Base-by-base conservation (phyloP, 1,284 basidiomycete species). In the Gymnopus androsaceus region DNA sequence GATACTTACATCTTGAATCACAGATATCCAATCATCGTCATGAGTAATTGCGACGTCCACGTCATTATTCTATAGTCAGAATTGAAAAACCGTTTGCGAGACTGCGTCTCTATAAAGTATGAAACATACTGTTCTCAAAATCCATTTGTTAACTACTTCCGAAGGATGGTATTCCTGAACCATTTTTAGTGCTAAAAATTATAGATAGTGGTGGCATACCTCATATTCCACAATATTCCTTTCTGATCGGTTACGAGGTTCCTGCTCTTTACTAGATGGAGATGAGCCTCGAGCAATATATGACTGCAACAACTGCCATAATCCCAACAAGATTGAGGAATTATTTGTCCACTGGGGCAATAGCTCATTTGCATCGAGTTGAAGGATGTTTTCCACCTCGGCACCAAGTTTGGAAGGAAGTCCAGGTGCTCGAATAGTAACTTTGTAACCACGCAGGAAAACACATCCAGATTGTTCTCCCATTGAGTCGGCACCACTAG, bases 161-260 rank as follows among this genome's bases (percentile, higher is more conserved):
- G 30, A 48, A 19, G 46, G 46, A 34, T 48, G 46, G 34, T 48
- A 48, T 2, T 15, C n/a, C 46, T 49, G n/a, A 49, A 19, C 11
- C 1, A 34, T 4, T 19, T 15, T 19, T 21, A 9, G 14, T 15
- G 11, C 15, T 12, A 6, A 47, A n/a, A 17, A 30, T 12, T 7
- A 12, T 48, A 2, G 25, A 25, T 21, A 33, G 6, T 2, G 30
- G 8, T 7, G 12, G 27, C 45, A 12, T 14, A 34, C 30, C n/a
- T 6, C 11, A 48, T 33, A 34, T 21, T 23, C 21, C n/a, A 21
- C 38, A n/a, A n/a, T n/a, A n/a, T n/a, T n/a, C n/a, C n/a, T n/a
- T 8, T 48, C 33, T 33, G 15, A 33, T 21, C 12, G 31, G 17
- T 28, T 28, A 47, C 6, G 15, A 15, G 28, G n/a, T 31, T 25